A percentile compares a stretch with the other conserved stretches of the same genome.
Evolutionary conservation across 2,329 filamentous ascomycete species (phyloP).

Genomic region (Aureobasidium pullulans): DNA sequence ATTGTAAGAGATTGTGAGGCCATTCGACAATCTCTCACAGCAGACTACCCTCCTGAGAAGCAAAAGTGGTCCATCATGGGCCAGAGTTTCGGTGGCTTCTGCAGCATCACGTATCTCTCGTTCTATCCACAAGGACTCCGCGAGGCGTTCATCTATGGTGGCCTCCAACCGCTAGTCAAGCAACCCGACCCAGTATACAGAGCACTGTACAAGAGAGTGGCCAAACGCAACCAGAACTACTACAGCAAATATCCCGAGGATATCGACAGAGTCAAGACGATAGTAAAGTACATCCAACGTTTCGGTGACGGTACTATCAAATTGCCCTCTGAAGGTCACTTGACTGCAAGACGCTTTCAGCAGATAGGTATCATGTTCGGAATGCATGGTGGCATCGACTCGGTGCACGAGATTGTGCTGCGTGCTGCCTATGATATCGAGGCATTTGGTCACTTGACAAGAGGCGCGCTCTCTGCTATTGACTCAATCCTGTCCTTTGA

Average conservation of each 20-base stretch:
- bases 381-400: constrained; percentile 67
- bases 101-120: constrained; percentile 74
- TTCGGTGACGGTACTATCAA: constrained; percentile 51
- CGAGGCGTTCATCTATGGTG: constrained; percentile 78
- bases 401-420: constrained; percentile 66
- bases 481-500: constrained; percentile 66
- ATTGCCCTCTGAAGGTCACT: constrained; percentile 62
- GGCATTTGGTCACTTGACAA: constrained; percentile 67
- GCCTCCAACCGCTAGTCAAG: constrained; percentile 68
- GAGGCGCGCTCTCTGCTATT: constrained; percentile 60
- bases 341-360: constrained; percentile 69
- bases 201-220: constrained; percentile 61
- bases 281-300: constrained; percentile 57
- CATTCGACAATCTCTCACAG: constrained; percentile 66
- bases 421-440: constrained; percentile 65
- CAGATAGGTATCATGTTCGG: constrained; percentile 74
- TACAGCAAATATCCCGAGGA: constrained; percentile 84
- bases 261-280: constrained; percentile 55
- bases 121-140: constrained; percentile 68
- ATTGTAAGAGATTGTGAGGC: constrained; percentile 88
- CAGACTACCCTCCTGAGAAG: constrained; percentile 57
- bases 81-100: constrained; percentile 89
- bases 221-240: constrained; percentile 67
- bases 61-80: constrained; percentile 81
- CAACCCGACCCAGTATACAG: constrained; percentile 68